Percentiles rank a stretch among this genome's conserved stretches.
Evolutionary conservation across 108 stramenopile genomes (phyloP).

Genomic region (Skeletonema potamos): DNA sequence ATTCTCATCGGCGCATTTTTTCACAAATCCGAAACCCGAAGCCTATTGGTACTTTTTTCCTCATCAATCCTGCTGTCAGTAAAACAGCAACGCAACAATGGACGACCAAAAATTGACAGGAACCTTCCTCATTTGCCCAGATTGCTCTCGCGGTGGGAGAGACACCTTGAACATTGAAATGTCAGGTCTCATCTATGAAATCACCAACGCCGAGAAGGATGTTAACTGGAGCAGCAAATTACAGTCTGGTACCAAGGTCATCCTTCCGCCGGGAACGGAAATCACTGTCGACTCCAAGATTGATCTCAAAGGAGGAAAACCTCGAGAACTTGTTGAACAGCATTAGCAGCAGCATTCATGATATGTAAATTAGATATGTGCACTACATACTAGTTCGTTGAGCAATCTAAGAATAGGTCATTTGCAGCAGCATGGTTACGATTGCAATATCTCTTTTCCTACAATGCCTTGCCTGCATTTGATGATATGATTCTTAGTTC

Average conservation of each 20-base stretch:
- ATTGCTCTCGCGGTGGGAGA: neutral
- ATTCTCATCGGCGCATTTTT: too few species aligned
- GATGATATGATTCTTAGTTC: too few species aligned
- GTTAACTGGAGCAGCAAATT: neutral
- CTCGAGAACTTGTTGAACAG: neutral
- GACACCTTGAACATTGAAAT: neutral
- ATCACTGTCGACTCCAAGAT: neutral
- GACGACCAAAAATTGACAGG: neutral
- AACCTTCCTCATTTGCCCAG: neutral
- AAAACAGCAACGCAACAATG: too few species aligned
- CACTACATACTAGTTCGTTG: neutral
- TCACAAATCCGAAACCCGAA: neutral
- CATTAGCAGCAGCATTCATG: neutral
- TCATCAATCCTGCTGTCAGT: too few species aligned
- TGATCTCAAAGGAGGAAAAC: neutral
- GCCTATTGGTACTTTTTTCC: too few species aligned
- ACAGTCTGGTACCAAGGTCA: neutral
- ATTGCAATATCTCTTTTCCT: too few species aligned
- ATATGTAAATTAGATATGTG: neutral
- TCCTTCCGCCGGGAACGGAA: neutral
- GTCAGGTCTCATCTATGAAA: neutral
- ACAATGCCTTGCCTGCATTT: too few species aligned
- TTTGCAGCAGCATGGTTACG: too few species aligned
- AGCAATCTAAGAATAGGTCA: too few species aligned
- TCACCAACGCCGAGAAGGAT: neutral